Conservation (phyloP, 495 filamentous ascomycete species). For the Neurospora sp. region DNA sequence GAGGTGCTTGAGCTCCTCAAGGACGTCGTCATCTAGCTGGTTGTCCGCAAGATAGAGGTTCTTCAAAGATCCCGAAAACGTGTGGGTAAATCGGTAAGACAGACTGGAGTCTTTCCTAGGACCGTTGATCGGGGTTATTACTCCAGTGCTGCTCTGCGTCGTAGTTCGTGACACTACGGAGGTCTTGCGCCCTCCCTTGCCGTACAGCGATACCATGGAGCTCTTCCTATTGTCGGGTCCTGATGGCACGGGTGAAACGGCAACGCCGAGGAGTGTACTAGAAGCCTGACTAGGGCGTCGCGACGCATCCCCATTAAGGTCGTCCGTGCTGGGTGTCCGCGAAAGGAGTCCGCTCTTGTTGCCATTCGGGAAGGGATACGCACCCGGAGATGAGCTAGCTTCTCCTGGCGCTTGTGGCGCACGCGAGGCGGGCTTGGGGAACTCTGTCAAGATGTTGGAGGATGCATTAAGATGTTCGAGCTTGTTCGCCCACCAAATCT, state of each 20-base stretch:
- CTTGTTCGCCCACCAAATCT: constrained; percentile 84
- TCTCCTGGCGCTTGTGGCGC: constrained; percentile 48
- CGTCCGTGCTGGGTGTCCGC: constrained; percentile 62
- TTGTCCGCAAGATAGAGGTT: constrained; percentile 91
- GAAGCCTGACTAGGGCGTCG: constrained; percentile 82
- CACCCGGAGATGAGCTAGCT: constrained; percentile 9
- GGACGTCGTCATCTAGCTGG: constrained; percentile 82
- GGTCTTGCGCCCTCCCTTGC: constrained; percentile 66
- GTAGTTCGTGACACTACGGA: constrained; percentile 65
- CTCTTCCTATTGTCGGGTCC: constrained; percentile 54
- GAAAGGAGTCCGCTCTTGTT: constrained; percentile 41
- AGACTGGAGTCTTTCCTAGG: constrained; percentile 80
- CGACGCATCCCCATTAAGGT: constrained; percentile 60
- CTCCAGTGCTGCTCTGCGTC: constrained; percentile 31
- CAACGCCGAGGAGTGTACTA: constrained; percentile 60
- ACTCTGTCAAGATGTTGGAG: constrained; percentile 80
- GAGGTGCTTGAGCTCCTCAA: constrained; percentile 77
- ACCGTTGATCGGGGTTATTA: constrained; percentile 42
- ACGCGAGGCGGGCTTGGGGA: constrained; percentile 71
- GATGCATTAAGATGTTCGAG: constrained; percentile 90
- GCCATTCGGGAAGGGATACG: constrained; percentile 16
- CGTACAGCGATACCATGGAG: constrained; percentile 71
- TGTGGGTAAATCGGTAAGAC: constrained; percentile 61
- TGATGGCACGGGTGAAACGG: constrained; percentile 54
- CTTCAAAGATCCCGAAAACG: constrained; percentile 74